Percentiles rank a stretch among this genome's conserved stretches.
Conservation (phyloP, 2,329 filamentous ascomycete species). For the Ustilaginoidea virens region DNA sequence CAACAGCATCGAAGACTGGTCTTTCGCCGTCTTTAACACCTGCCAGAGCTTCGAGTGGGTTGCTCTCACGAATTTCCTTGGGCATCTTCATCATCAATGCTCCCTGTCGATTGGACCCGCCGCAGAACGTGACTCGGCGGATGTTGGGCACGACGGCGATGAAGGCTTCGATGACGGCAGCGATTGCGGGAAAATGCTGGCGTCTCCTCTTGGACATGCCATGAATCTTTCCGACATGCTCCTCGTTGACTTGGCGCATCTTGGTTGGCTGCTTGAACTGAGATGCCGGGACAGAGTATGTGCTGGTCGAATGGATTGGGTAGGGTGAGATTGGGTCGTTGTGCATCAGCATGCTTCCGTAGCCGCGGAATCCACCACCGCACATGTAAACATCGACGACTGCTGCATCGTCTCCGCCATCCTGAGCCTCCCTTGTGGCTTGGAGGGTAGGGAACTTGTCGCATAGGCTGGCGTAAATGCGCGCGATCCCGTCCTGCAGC, state of each 20-base stretch:
- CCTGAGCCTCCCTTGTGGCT: slow-evolving; percentile 19
- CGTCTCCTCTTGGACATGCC: slow-evolving; percentile 69
- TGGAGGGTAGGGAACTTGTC: slow-evolving; percentile 33
- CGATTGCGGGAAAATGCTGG: slow-evolving; percentile 70
- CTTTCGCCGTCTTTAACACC: slow-evolving; percentile 11
- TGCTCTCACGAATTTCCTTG: slow-evolving; percentile 38
- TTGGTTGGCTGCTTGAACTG: slow-evolving; percentile 40
- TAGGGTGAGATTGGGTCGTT: slow-evolving; percentile 60
- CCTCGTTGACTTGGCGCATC: slow-evolving; percentile 35
- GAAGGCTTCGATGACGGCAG: slow-evolving; percentile 64
- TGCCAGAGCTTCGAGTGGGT: slow-evolving; percentile 39
- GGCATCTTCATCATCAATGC: slow-evolving; percentile 59
- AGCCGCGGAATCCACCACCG: slow-evolving; percentile 79
- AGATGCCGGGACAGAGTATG: slow-evolving; percentile 49
- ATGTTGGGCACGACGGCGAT: slow-evolving; percentile 54
- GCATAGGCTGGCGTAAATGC: slow-evolving; percentile 41
- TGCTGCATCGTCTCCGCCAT: slow-evolving; percentile 18
- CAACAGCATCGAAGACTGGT: slow-evolving; percentile 19
- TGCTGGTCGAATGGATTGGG: slow-evolving; percentile 69
- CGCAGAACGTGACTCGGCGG: slow-evolving; percentile 65
- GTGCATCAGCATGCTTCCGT: slow-evolving; percentile 80
- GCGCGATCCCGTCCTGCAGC: slow-evolving; percentile 41
- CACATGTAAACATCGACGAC: slow-evolving; percentile 67
- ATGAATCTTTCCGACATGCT: slow-evolving; percentile 43
- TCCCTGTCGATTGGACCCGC: slow-evolving; percentile 77